These are phyloP conservation scores for Pseudogymnoascus sp. DNA, from an alignment of 2,329 filamentous ascomycete genomes.

Conservation along the genomic window DNA sequence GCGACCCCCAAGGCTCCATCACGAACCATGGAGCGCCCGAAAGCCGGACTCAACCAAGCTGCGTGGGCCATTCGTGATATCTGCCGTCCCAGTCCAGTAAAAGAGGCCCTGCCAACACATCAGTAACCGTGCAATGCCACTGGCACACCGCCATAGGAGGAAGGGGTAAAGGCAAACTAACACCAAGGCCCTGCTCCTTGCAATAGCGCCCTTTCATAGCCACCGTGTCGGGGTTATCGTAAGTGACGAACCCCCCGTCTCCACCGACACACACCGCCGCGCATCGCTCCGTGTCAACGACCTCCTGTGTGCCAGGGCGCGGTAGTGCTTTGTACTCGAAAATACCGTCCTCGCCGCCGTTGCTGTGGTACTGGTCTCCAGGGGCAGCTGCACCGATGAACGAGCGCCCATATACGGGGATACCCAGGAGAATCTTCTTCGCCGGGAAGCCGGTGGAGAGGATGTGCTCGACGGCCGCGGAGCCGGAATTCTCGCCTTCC, in stretches of 20 bases:
- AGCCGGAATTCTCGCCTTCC: slow-evolving; percentile 57
- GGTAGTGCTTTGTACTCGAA: slow-evolving; percentile 72
- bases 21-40: slow-evolving; percentile 43
- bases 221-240: slow-evolving; percentile 73
- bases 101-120: slow-evolving; percentile 56
- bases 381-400: slow-evolving; percentile 60
- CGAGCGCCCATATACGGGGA: slow-evolving; percentile 69
- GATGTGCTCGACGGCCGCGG: slow-evolving; percentile 59
- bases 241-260: slow-evolving; percentile 71
- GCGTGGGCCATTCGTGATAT: slow-evolving; percentile 51
- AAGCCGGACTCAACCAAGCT: slow-evolving; percentile 55
- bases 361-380: slow-evolving; percentile 52
- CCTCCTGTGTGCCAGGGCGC: slow-evolving; percentile 52
- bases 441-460: slow-evolving; percentile 58
- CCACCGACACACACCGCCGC: slow-evolving; percentile 67
- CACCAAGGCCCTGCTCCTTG: slow-evolving; percentile 61
- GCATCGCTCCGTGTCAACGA: slow-evolving; percentile 58
- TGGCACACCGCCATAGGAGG: background rate
- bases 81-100: slow-evolving; percentile 73
- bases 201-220: slow-evolving; percentile 68
- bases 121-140: slow-evolving; percentile 10
- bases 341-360: slow-evolving; percentile 57
- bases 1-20: background rate
- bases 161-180: slow-evolving; percentile 24
- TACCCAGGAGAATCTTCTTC: slow-evolving; percentile 66